Percentiles rank a stretch among this genome's conserved stretches.
Conservation (phyloP, 1,284 basidiomycete genomes). For the Cutaneotrichosporon curvatum region DNA sequence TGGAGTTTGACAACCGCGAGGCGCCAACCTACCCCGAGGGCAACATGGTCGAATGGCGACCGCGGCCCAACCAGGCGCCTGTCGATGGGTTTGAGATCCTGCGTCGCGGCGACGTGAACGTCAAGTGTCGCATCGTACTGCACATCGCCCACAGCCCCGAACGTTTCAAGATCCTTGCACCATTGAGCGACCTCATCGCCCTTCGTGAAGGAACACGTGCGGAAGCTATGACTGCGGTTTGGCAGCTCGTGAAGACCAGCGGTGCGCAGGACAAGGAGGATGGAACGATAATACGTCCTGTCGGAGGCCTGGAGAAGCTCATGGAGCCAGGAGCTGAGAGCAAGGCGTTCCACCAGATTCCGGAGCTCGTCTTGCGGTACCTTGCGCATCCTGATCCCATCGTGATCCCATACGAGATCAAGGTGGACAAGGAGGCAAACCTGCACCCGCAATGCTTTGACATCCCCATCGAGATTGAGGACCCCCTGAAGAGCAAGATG, state of each 20-base stretch:
- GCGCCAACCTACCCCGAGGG: constrained; percentile 68
- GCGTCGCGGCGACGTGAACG: constrained; percentile 69
- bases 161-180: constrained; percentile 71
- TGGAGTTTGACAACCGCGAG: constrained; percentile 77
- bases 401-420: constrained; percentile 61
- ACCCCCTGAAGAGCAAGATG: constrained; percentile 71
- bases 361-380: constrained; percentile 76
- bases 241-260: constrained; percentile 86
- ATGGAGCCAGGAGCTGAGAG: constrained; percentile 53
- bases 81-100: constrained; percentile 85
- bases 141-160: constrained; percentile 82
- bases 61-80: constrained; percentile 57
- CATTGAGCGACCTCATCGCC: constrained; percentile 68
- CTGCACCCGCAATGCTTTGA: constrained; percentile 63
- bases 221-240: constrained; percentile 74
- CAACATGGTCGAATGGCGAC: constrained; percentile 46
- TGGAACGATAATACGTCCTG: constrained; percentile 66
- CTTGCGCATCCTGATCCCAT: constrained; percentile 74
- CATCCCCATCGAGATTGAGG: constrained; percentile 83
- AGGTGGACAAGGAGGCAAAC: constrained; percentile 41
- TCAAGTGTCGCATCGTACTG: constrained; percentile 70
- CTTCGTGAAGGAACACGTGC: constrained; percentile 79
- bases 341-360: constrained; percentile 70
- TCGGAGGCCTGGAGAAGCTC: constrained; percentile 60
- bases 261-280: constrained; percentile 87